Percentiles rank a stretch among this genome's conserved stretches.
These are phyloP conservation scores for Ophiostoma australiae DNA, from an alignment of 2,329 filamentous ascomycete genomes.

Conservation along the genomic window DNA sequence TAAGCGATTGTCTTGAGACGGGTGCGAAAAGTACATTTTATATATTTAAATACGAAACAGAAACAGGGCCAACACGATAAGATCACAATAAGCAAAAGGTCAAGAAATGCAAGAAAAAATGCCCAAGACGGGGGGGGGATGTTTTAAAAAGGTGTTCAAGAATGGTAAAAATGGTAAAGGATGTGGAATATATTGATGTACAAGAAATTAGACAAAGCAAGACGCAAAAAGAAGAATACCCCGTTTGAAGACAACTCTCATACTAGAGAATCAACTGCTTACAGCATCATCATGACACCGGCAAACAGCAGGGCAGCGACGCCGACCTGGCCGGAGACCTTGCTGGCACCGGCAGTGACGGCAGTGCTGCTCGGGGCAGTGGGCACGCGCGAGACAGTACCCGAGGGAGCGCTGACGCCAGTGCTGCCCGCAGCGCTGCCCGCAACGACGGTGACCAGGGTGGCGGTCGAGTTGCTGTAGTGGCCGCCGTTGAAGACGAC, in stretches of 20 bases:
- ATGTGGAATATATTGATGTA: neutral
- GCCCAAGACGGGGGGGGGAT: neutral
- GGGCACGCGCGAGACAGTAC: slow-evolving; percentile 12
- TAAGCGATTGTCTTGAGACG: neutral
- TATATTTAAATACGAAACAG: too few relatives aligned
- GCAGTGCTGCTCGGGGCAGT: slow-evolving; percentile 15
- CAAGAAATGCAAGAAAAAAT: neutral
- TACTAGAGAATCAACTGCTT: neutral
- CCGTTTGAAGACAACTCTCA: neutral
- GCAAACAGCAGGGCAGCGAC: slow-evolving; percentile 22
- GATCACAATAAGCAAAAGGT: too few relatives aligned
- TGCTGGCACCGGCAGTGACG: slow-evolving; percentile 26
- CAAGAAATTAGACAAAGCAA: neutral
- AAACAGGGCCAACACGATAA: too few relatives aligned
- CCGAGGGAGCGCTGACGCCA: neutral
- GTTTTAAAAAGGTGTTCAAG: neutral
- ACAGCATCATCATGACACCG: slow-evolving; percentile 25
- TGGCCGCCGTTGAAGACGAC: neutral
- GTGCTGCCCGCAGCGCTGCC: neutral
- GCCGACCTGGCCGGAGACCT: slow-evolving; percentile 23
- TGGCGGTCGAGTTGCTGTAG: slow-evolving; percentile 19
- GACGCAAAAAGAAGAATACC: neutral
- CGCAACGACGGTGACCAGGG: slow-evolving; percentile 6
- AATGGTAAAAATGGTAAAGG: neutral
- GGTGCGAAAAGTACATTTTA: too few relatives aligned